phyloP scores from a whole-genome alignment of 805 yeast genomes.

The Kazachstania taianensis region DNA sequence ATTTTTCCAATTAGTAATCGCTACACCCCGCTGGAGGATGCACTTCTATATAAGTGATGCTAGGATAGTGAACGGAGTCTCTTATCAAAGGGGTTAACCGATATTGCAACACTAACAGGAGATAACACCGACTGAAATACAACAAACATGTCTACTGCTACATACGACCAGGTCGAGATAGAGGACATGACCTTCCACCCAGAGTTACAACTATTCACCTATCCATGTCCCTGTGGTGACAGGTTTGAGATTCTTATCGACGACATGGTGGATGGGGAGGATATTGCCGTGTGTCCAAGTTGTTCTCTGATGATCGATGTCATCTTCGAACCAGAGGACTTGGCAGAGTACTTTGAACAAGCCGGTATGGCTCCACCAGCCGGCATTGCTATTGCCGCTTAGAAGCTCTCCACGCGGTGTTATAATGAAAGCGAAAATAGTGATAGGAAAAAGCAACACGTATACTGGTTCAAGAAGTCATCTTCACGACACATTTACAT shows the following conservation, averaged over 20 bases:
- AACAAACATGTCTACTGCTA: conserved; percentile 40
- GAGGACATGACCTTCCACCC: conserved; percentile 93
- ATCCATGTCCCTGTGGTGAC: conserved; percentile 99
- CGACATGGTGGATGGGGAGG: conserved; percentile 84
- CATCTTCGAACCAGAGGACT: conserved; percentile 59
- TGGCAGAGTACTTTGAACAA: conserved; percentile 34
- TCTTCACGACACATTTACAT: no score
- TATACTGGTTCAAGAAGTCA: no score
- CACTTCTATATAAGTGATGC: not conserved
- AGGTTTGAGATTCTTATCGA: conserved; percentile 76
- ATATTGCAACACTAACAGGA: not conserved
- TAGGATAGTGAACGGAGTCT: not conserved
- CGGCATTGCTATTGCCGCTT: no score
- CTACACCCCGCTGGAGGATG: no score
- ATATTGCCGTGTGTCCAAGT: conserved; percentile 92
- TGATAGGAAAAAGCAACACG: no score
- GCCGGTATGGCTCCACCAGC: conserved; percentile 26
- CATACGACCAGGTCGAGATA: conserved; percentile 91
- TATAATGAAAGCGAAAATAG: no score
- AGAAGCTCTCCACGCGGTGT: no score
- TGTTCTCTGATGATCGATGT: conserved; percentile 91
- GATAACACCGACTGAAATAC: not conserved
- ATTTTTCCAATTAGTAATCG: no score
- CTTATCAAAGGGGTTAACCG: no score
- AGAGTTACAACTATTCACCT: conserved; percentile 68